phyloP scores from a whole-genome alignment of 75 land plant genomes.

The Ceratopteris richardii region DNA sequence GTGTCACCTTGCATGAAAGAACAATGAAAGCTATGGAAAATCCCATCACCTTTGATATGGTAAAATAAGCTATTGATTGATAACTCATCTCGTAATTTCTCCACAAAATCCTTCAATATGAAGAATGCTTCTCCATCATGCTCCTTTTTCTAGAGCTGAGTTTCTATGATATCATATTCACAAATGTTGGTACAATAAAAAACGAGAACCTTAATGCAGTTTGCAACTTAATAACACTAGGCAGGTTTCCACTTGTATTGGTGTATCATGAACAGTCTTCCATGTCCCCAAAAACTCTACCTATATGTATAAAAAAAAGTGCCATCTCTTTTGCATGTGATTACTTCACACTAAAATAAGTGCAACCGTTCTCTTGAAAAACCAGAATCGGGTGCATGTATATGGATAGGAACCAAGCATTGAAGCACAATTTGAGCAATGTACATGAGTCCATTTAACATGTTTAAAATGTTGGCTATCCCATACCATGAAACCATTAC shows the following conservation, averaged over 20 bases:
- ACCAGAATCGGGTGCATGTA: background rate
- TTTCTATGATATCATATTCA: background rate
- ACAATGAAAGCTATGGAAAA: background rate
- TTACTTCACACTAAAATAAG: background rate
- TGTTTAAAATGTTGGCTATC: background rate
- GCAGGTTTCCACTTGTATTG: background rate
- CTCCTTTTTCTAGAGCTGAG: background rate
- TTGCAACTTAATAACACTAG: background rate
- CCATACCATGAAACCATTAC: slow-evolving; percentile 5
- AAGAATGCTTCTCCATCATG: background rate
- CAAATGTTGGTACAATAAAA: background rate
- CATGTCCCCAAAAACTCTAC: background rate
- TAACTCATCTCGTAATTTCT: background rate
- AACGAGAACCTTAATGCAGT: background rate
- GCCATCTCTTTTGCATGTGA: background rate
- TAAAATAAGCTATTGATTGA: background rate
- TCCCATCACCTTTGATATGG: background rate
- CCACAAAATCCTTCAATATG: background rate
- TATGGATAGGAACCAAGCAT: background rate
- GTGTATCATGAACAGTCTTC: background rate
- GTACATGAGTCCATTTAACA: background rate
- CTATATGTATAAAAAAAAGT: background rate
- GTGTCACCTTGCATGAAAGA: too few species aligned
- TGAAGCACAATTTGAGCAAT: background rate
- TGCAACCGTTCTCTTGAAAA: background rate